Conservation (phyloP, 2,329 filamentous ascomycete species). For the Bipolaris oryzae region DNA sequence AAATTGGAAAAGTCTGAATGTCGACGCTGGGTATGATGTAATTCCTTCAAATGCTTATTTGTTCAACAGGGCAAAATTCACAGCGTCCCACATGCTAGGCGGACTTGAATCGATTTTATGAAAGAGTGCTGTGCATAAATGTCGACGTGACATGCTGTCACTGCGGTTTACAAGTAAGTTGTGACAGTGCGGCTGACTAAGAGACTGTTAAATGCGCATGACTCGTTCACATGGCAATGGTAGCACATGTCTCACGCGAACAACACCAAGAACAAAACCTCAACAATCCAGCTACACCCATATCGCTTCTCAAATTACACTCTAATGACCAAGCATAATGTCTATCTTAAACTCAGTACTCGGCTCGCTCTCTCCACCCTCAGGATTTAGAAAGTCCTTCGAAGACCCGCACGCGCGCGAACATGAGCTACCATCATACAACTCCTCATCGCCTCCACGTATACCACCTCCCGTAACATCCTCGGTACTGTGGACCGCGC, state of each 20-base stretch:
- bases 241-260: constrained; percentile 31
- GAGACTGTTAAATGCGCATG: constrained; percentile 23
- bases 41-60: background rate
- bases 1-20: background rate
- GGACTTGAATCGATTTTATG: no score
- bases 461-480: constrained; percentile 44
- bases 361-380: constrained; percentile 44
- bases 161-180: constrained; percentile 2
- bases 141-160: background rate
- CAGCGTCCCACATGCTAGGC: background rate
- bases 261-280: constrained; percentile 16
- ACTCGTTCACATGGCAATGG: constrained; percentile 41
- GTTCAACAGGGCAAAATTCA: background rate
- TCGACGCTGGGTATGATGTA: background rate
- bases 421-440: constrained; percentile 44
- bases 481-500: constrained; percentile 41
- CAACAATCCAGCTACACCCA: constrained; percentile 5
- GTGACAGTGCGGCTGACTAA: constrained; percentile 28
- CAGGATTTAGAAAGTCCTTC: constrained; percentile 43
- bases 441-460: constrained; percentile 40
- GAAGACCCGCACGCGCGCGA: constrained; percentile 45
- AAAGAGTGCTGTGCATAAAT: background rate
- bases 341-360: constrained; percentile 46
- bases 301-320: background rate
- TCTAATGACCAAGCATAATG: constrained; percentile 25